Percentiles rank a stretch among this genome's conserved stretches.
phyloP scores from a whole-genome alignment of 2,329 filamentous ascomycete genomes.

The Alternaria hordeiaustralica region DNA sequence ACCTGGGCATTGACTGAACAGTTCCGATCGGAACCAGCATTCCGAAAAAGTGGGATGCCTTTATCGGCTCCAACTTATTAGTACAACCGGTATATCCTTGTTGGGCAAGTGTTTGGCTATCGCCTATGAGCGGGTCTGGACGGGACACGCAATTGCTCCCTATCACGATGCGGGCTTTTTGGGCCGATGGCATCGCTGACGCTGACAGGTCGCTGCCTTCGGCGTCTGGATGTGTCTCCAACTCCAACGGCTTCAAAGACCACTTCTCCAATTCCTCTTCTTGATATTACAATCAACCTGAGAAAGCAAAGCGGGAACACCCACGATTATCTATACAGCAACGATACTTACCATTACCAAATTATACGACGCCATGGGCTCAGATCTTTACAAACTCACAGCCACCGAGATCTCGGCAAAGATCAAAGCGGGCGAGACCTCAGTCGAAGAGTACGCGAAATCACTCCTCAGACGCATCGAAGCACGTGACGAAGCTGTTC shows the following conservation, averaged over 20 bases:
- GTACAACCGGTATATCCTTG: not conserved
- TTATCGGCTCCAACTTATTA: conserved; percentile 3
- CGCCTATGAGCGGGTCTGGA: not conserved
- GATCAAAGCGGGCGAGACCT: conserved; percentile 30
- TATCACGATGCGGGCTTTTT: not conserved
- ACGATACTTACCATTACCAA: not conserved
- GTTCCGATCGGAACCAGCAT: not conserved
- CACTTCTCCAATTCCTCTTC: not conserved
- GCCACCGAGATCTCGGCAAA: conserved; percentile 30
- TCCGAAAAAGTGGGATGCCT: conserved; percentile 7
- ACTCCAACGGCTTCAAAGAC: not conserved
- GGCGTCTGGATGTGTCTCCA: not conserved
- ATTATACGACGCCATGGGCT: not conserved
- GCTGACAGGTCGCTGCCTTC: not conserved
- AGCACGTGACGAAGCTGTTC: conserved; percentile 29
- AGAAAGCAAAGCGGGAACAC: not conserved
- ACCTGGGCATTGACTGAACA: not conserved
- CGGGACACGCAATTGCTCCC: not conserved
- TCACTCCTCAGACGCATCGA: conserved; percentile 37
- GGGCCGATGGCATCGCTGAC: not conserved
- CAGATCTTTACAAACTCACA: conserved; percentile 28
- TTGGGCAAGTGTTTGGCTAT: not conserved
- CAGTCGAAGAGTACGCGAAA: conserved; percentile 39
- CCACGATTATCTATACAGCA: not conserved
- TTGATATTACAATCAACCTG: not conserved